Evolutionary conservation across 768 basidiomycete genomes (phyloP).

Genomic region (Lyophyllum decastes): DNA sequence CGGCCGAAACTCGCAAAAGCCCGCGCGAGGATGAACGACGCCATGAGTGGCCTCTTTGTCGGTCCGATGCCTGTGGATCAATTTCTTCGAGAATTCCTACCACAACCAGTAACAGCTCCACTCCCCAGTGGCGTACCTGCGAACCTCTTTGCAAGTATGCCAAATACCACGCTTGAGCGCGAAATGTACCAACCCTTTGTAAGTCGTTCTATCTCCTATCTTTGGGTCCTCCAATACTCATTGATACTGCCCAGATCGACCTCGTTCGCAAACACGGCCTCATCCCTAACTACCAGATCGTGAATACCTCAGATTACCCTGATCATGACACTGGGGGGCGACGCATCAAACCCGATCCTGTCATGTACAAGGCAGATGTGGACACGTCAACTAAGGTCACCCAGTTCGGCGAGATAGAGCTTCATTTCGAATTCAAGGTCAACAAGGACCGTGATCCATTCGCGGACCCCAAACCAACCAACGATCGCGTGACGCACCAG

Average conservation of each 20-base stretch:
- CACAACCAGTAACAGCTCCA: neutral
- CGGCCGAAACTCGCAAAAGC: neutral
- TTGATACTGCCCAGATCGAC: neutral
- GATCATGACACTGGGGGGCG: neutral
- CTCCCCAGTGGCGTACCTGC: neutral
- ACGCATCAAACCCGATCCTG: conserved; percentile 4
- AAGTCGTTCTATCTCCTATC: neutral
- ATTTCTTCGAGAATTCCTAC: conserved; percentile 7
- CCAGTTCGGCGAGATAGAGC: conserved; percentile 10
- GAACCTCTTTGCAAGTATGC: neutral
- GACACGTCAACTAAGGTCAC: conserved; percentile 4
- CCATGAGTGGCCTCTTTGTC: neutral
- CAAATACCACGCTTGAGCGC: neutral
- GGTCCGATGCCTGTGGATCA: conserved; percentile 8
- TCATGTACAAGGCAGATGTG: conserved; percentile 2
- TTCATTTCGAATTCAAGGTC: conserved; percentile 19
- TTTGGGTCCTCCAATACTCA: neutral
- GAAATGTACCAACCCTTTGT: conserved; percentile 7
- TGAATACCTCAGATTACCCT: conserved; percentile 11
- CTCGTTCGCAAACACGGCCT: conserved; percentile 1
- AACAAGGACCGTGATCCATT: conserved; percentile 12
- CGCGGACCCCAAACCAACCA: neutral
- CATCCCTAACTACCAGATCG: conserved; percentile 9
- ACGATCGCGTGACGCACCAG: neutral
- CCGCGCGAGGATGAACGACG: neutral